Evolutionary conservation across 2,329 filamentous ascomycete species (phyloP), one percentile per base, ranked within the genome.

Genomic region (Davidsoniella australis): DNA sequence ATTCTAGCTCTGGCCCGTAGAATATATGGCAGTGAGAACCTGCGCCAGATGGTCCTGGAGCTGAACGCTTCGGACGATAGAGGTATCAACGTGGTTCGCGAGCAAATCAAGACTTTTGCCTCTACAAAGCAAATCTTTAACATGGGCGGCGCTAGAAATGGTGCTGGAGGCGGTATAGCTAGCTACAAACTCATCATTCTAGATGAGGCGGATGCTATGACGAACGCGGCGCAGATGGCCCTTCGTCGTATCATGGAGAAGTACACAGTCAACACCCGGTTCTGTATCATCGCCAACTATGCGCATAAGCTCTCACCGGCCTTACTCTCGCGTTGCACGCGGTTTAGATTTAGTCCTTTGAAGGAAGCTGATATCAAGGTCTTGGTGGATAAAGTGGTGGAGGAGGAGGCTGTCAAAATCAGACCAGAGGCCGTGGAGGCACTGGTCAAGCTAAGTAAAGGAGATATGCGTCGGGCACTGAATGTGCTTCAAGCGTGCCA

Each of bases 171-270:
- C 16, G 43, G 43, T 17, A 45, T 49, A 29, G 85, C 84, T 0
- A 76, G 76, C 3, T 98, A 83, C 71, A 98, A 98, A 69, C 78
- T 98, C 57, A 96, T 98, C 61, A 85, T 98, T 49, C 76, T 98
- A 4, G 91, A 98, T 64, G 91, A 98, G 69, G 91, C 91, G n/a
- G 91, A 98, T 63, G 91, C 91, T 48, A 98, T 98, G 91, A 98
- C 91, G n/a, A 83, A 85, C 48, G 93, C 89, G 0, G 91, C 91
- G 5, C 91, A 98, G 66, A 98, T 98, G 89, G 91, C 91, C 0
- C 70, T 98, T 49, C 77, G 91, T 54, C 73, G 91, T 44, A 96
- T 98, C 61, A 98, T 98, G 91, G 91, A 98, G 62, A 94, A 94
- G 67, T 98, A 98, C 68, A 98, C 91, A 0, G 85, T 85, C 53